phyloP scores from a whole-genome alignment of 257 asterid species.

The Rhazya stricta region DNA sequence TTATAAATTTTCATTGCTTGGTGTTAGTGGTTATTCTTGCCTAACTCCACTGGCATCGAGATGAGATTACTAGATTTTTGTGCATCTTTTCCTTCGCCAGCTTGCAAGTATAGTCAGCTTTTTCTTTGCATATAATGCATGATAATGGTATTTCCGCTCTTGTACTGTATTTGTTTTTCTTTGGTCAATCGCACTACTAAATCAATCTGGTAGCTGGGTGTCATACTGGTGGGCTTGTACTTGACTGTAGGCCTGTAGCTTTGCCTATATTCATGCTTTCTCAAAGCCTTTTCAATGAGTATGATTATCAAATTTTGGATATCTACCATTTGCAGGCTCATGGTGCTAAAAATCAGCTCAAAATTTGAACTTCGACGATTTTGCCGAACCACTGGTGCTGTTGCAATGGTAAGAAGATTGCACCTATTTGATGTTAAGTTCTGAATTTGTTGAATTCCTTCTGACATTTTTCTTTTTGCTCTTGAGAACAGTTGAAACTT shows the following conservation, averaged over 20 bases:
- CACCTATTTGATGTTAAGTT: slow-evolving; percentile 6
- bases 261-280: not conserved
- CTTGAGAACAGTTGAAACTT: slow-evolving; percentile 68
- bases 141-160: not conserved
- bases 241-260: not conserved
- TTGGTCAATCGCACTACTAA: not conserved
- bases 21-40: not conserved
- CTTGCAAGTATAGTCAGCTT: not conserved
- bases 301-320: slow-evolving; percentile 1
- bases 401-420: slow-evolving; percentile 65
- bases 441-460: slow-evolving; percentile 8
- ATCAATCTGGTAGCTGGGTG: not conserved
- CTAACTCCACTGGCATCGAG: not conserved
- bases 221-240: not conserved
- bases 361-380: slow-evolving; percentile 91
- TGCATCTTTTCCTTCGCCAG: not conserved
- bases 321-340: slow-evolving; percentile 54
- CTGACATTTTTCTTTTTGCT: slow-evolving; percentile 27
- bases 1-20: not conserved
- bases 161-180: not conserved
- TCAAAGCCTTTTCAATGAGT: not conserved
- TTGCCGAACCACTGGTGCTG: slow-evolving; percentile 94
- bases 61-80: not conserved
- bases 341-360: slow-evolving; percentile 90
- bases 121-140: slow-evolving; percentile 1